Conservation (phyloP, 2,329 filamentous ascomycete species). For the Arthroderma uncinatum region DNA sequence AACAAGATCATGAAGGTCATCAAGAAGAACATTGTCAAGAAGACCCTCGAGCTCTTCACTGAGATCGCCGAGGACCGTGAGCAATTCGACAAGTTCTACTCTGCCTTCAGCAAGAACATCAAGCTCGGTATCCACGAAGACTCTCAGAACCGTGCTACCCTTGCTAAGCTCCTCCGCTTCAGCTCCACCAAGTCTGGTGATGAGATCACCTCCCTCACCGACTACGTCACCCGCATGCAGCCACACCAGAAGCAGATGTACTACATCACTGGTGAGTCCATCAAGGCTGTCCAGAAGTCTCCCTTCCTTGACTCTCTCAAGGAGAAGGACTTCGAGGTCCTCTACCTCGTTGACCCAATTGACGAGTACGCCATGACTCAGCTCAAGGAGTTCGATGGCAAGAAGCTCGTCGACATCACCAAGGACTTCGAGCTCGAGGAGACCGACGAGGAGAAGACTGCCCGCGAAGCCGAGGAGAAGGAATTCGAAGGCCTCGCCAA, state of each 20-base stretch:
- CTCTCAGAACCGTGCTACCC: conserved; percentile 81
- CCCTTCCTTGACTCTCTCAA: conserved; percentile 98
- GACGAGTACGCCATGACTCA: conserved; percentile 99
- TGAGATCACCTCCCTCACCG: conserved; percentile 82
- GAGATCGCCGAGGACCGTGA: conserved; percentile 99
- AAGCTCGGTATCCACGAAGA: conserved; percentile 99
- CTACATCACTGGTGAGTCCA: conserved; percentile 99
- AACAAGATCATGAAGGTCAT: conserved; percentile 99
- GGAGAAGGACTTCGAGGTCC: conserved; percentile 98
- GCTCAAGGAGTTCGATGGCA: conserved; percentile 99
- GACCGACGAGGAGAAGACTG: conserved; percentile 97
- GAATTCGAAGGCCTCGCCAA: conserved; percentile 92
- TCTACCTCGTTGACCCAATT: conserved; percentile 98
- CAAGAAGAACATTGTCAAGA: conserved; percentile 99
- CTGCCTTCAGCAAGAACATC: conserved; percentile 99
- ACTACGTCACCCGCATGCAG: conserved; percentile 98
- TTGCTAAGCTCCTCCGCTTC: conserved; percentile 98
- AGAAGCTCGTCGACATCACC: conserved; percentile 99
- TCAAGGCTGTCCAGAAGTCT: conserved; percentile 96
- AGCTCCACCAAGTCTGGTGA: conserved; percentile 98
- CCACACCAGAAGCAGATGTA: conserved; percentile 99
- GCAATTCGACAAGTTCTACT: conserved; percentile 99
- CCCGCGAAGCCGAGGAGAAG: conserved; percentile 94
- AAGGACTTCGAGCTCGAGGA: conserved; percentile 99
- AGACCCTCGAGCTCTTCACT: conserved; percentile 97